Base-by-base conservation (phyloP, 2,329 filamentous ascomycete genomes). In the Exophiala oligosperma region DNA sequence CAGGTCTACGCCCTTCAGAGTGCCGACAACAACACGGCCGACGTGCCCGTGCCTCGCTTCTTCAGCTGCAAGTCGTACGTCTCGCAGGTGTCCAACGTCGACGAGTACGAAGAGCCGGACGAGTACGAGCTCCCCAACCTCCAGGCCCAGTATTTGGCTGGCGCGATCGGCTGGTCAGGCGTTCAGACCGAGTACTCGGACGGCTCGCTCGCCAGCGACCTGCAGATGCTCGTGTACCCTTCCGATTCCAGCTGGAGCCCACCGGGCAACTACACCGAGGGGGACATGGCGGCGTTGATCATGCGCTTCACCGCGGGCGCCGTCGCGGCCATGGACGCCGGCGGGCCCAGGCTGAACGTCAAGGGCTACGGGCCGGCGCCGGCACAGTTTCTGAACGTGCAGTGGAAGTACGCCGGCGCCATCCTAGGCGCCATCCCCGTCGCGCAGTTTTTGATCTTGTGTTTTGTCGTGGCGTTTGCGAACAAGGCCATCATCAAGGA, bases 321-420 rank as follows among this genome's bases (percentile, higher is more conserved):
- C 6, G 52, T 65, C 41, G 37, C 54, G 2, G 63, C 63, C 6
- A 29, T 61, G 37, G 61, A 65, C 50, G 4, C 43, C 2, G 28
- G 46, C 26, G 63, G 61, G 9, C 60, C 56, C 3, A 47, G 63
- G 7, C 17, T 52, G 23, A 63, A 96, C 80, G 69, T 93, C 96
- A 51, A 89, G 91, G 63, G 91, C 95, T 52, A 37, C 14, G 41
- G 24, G 14, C 89, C 92, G 96, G 41, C 83, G 81, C 4, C 92
- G 89, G 11, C 76, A 78, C 73, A 97, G 92, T 68, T 96, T 96
- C 60, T 92, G 86, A 65, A 97, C 96, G 74, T 97, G 97, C 72
- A 59, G 24, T 65, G 63, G 63, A 43, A 32, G 9, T 57, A 46
- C 26, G 57, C 61, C 7, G 54, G 32, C 14, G 29, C 57, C 11